Base-by-base conservation (phyloP, 495 filamentous ascomycete species). In the Podospora pseudocomata region DNA sequence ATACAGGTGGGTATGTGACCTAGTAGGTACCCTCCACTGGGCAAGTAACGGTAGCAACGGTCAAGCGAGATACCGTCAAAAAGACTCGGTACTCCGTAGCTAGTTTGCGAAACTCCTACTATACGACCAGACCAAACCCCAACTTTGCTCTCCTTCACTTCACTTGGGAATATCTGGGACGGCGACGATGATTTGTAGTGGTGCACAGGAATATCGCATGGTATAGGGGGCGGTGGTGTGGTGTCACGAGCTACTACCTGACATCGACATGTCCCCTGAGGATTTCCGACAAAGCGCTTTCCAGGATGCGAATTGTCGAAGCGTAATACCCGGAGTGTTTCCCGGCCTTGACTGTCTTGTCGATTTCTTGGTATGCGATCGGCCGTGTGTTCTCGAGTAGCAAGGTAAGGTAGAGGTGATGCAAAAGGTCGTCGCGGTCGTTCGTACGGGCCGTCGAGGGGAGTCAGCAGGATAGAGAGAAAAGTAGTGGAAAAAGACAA, bases 151-250 rank as follows among this genome's bases (percentile, higher is more conserved):
- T 69, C 28, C 59, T 71, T 74, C 73, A 69, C 71, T 72, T 70
- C 72, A 56, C 65, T 67, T 71, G n/a, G 66, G 67, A 65, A 67
- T 62, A 68, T 68, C 67, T 68, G 56, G 60, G 39, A 67, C 67
- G 68, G 54, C 67, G 65, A 61, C 65, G 67, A 66, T 13, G 60
- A 65, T 64, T 68, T 7, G 44, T 39, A 64, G 63, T 64, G 57
- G 60, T 61, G 59, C 59, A 27, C 59, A 27, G 27, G 23, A 63
- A 64, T 65, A 68, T 74, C 69, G 70, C 73, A 77, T 77, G 65
- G 69, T 73, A 70, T 32, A 28, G 0, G 5, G 26, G 66, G 55
- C 34, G 65, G 56, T 55, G 19, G 39, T 49, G 28, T 20, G 27
- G 63, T 5, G 28, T 32, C 49, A 63, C 20, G 30, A 19, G 61